phyloP scores from a whole-genome alignment of 2,329 filamentous ascomycete species.

The Fusarium sterilihyphosum region DNA sequence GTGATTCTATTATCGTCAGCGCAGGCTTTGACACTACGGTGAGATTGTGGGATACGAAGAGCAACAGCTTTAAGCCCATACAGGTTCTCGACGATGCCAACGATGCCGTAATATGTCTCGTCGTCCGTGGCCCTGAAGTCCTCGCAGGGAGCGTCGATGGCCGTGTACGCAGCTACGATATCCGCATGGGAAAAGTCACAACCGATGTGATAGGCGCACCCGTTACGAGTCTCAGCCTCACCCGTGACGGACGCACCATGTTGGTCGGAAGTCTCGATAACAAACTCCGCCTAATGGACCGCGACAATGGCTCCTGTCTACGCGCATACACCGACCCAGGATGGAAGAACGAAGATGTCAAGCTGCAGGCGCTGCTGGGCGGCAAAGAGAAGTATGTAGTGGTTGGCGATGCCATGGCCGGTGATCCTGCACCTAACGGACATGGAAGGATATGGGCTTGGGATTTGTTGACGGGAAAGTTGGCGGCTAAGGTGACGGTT shows the following conservation, averaged over 20 bases:
- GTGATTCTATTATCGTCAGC: slow-evolving; percentile 76
- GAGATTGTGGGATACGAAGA: slow-evolving; percentile 77
- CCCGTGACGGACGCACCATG: slow-evolving; percentile 77
- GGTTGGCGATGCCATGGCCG: slow-evolving; percentile 77
- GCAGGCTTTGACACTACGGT: slow-evolving; percentile 81
- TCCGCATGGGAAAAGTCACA: slow-evolving; percentile 76
- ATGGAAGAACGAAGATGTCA: slow-evolving; percentile 73
- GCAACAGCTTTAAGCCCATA: slow-evolving; percentile 67
- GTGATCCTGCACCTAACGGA: slow-evolving; percentile 41
- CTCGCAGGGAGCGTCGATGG: slow-evolving; percentile 86
- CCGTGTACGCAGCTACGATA: slow-evolving; percentile 81
- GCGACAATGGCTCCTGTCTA: slow-evolving; percentile 76
- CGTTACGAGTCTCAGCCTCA: slow-evolving; percentile 80
- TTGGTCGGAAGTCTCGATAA: slow-evolving; percentile 82
- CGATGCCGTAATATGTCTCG: slow-evolving; percentile 70
- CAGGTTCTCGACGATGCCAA: slow-evolving; percentile 78
- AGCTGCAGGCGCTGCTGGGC: slow-evolving; percentile 81
- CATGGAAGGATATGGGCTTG: slow-evolving; percentile 79
- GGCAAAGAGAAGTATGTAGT: slow-evolving; percentile 80
- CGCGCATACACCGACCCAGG: slow-evolving; percentile 71
- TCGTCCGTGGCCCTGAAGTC: slow-evolving; percentile 65
- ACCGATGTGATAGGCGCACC: slow-evolving; percentile 75
- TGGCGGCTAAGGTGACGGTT: slow-evolving; percentile 69
- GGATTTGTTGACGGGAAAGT: slow-evolving; percentile 81
- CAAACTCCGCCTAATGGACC: slow-evolving; percentile 82